A percentile compares a stretch with the other conserved stretches of the same genome.
Evolutionary conservation across 495 filamentous ascomycete species (phyloP).

Genomic region (Penicillium herquei): DNA sequence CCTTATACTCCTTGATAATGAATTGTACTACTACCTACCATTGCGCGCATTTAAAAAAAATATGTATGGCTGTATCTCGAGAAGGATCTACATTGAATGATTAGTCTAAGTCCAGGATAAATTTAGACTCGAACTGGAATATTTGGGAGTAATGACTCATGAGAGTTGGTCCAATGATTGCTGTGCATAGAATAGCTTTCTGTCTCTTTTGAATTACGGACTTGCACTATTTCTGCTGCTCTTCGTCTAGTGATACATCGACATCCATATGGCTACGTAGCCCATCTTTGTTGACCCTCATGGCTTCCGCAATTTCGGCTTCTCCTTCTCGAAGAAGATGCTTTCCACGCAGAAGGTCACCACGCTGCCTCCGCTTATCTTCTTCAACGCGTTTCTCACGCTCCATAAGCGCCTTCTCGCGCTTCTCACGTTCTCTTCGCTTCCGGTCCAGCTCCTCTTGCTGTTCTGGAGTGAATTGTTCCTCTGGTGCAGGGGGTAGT

Average conservation of each 20-base stretch:
- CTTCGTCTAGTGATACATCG: slow-evolving; percentile 17
- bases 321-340: slow-evolving; percentile 72
- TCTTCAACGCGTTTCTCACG: slow-evolving; percentile 70
- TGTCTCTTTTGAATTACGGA: not conserved
- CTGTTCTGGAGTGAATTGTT: slow-evolving; percentile 52
- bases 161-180: not conserved
- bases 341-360: slow-evolving; percentile 64
- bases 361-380: slow-evolving; percentile 67
- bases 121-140: not conserved
- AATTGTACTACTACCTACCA: too few species aligned
- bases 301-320: slow-evolving; percentile 73
- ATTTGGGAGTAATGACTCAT: not conserved
- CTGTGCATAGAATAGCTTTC: not conserved
- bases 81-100: too few species aligned
- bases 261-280: slow-evolving; percentile 61
- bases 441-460: slow-evolving; percentile 60
- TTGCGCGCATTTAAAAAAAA: too few species aligned
- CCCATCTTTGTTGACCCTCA: slow-evolving; percentile 72
- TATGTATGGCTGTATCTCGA: too few species aligned
- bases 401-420: slow-evolving; percentile 74
- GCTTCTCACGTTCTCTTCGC: slow-evolving; percentile 60
- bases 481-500: slow-evolving; percentile 62
- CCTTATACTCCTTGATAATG: not conserved
- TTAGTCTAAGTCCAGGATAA: too few species aligned
- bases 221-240: slow-evolving; percentile 4